Evolutionary conservation across 179 eudicot genomes (phyloP).

Genomic region (Amaranthus tricolor): DNA sequence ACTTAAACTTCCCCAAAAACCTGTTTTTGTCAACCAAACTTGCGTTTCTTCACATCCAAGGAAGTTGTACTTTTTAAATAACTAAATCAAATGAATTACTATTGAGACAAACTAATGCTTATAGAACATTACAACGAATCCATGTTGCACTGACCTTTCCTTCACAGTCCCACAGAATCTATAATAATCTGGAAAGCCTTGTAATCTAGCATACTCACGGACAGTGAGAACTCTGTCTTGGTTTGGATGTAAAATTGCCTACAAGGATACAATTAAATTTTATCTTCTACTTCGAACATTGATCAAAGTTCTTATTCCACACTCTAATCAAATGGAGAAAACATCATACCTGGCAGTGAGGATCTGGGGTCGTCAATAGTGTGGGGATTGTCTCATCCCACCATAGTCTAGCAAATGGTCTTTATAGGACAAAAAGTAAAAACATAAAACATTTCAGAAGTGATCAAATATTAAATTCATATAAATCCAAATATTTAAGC

Average conservation of each 20-base stretch:
- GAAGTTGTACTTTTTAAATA: no score
- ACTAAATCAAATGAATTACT: no score
- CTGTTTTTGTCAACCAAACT: no score
- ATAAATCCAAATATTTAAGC: background rate
- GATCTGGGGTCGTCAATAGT: constrained; percentile 45
- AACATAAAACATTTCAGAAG: background rate
- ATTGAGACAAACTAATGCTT: background rate
- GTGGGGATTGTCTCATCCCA: constrained; percentile 65
- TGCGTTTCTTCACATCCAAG: no score
- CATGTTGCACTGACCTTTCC: constrained; percentile 40
- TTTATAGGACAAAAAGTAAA: constrained; percentile 21
- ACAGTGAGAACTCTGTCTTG: constrained; percentile 76
- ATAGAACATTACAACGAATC: background rate
- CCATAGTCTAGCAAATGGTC: constrained; percentile 62
- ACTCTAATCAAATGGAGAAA: background rate
- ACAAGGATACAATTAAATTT: background rate
- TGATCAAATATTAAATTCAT: background rate
- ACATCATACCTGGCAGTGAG: constrained; percentile 41
- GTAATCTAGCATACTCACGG: constrained; percentile 81
- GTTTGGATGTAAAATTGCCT: constrained; percentile 75
- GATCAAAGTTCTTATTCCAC: background rate
- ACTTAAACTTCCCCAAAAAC: no score
- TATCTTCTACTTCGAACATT: background rate
- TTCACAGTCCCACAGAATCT: constrained; percentile 64
- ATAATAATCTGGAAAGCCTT: constrained; percentile 84